phyloP scores from a whole-genome alignment of 805 yeast species.

The Saturnispora galanensis region DNA sequence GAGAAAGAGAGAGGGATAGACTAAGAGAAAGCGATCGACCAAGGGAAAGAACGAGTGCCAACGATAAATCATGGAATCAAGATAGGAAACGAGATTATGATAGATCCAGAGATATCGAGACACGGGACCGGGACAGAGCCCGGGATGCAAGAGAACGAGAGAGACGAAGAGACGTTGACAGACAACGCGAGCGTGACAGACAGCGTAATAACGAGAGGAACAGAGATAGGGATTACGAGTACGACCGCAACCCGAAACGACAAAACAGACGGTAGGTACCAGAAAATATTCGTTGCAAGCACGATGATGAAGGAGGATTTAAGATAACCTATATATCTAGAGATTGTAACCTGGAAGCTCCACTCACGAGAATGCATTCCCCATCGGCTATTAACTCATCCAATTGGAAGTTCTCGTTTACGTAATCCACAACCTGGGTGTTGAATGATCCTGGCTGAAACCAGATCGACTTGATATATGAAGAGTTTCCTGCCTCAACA shows the following conservation, averaged over 20 bases:
- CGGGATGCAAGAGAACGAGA: too few species aligned
- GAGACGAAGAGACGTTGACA: too few species aligned
- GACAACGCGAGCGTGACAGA: too few species aligned
- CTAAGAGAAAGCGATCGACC: not conserved
- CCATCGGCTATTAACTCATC: conserved; percentile 34
- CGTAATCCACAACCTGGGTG: conserved; percentile 33
- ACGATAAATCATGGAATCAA: not conserved
- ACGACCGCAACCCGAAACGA: conserved; percentile 3
- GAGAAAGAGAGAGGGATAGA: too few species aligned
- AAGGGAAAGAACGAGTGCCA: not conserved
- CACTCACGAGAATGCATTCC: conserved; percentile 64
- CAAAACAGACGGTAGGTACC: not conserved
- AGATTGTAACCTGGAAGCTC: conserved; percentile 21
- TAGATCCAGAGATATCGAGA: too few species aligned
- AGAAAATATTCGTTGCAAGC: too few species aligned
- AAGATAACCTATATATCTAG: too few species aligned
- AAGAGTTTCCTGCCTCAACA: conserved; percentile 21
- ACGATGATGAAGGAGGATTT: too few species aligned
- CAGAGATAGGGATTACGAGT: conserved; percentile 3
- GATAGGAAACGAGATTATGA: not conserved
- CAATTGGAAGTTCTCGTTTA: conserved; percentile 25
- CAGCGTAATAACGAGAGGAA: not conserved
- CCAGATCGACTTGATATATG: conserved; percentile 53
- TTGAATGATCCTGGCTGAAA: conserved; percentile 78
- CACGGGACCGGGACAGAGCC: too few species aligned